Base-by-base conservation (phyloP, 2,329 filamentous ascomycete species). In the Raffaelea albimanens region DNA sequence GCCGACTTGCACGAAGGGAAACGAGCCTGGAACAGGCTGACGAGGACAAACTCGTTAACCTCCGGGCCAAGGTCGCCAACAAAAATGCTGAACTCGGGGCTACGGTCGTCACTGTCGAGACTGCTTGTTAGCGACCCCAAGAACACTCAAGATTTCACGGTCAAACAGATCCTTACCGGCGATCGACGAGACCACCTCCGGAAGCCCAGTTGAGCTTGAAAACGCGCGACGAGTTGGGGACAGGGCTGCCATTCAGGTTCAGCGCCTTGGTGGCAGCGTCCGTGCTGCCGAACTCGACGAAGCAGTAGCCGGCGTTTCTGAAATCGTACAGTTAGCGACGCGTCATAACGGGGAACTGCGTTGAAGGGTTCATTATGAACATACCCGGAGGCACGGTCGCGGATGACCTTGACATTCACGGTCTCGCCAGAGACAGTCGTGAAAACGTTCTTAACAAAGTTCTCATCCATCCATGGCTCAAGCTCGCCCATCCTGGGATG, bases 131-230 rank as follows among this genome's bases (percentile, higher is more conserved):
- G 34, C 13, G 18, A 38, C 34, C 9, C 8, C 5, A 52, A 57
- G 45, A 55, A 53, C 42, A 14, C 22, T 53, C 33, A 16, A 29
- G 22, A 11, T 43, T 25, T 18, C 13, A 19, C 21, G 39, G 36
- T 21, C 13, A 34, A 25, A 43, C 8, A 16, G 13, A 21, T n/a
- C 65, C 78, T 63, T 72, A 87, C 86, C 87, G 86, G 65, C 93
- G 85, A 67, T 98, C 93, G 57, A 94, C 87, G 39, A 98, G 78
- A 49, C 93, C 93, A 61, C 93, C 93, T 56, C 93, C 93, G 56
- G 89, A 95, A 56, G 93, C 93, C 93, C 93, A 98, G 79, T 98
- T 98, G 52, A 98, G 82, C 77, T 97, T 97, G 79, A 98, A 98
- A 43, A 88, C 84, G 40, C 93, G 88, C 59, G 85, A 85, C 52